Base-by-base conservation (phyloP, 2,329 filamentous ascomycete species). In the Penicillium sp. region DNA sequence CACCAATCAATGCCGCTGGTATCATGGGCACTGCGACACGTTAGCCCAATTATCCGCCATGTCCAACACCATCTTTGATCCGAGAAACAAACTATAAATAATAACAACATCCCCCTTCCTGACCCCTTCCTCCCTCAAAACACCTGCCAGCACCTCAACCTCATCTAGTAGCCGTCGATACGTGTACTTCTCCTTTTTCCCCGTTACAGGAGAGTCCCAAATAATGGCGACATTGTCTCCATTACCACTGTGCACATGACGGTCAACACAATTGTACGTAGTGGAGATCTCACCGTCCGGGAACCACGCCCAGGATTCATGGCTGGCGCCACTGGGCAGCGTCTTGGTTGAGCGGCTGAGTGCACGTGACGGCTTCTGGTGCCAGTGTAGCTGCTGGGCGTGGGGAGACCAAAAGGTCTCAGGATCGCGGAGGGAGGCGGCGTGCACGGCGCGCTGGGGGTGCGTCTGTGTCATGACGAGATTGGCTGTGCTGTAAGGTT, bases 221-320 rank as follows among this genome's bases (percentile, higher is more conserved):
- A 91, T 87, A 61, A 98, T 90, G 23, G 93, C 94, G 0, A 89
- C 83, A 54, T 85, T 80, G 50, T 90, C 84, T 15, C 93, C 93
- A 67, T 89, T 83, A n/a, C 93, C 92, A 6, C 86, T 87, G 41
- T 86, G 80, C n/a, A 97, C 92, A 78, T 97, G 93, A 15, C 93
- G 85, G 77, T 97, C 93, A 15, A 97, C 82, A 74, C 92, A 96
- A 75, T 97, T 98, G 82, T 92, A 96, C 68, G 91, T 92, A 0
- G 92, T 97, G 45, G 91, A 95, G 69, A 98, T 91, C 79, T 95
- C 88, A 65, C 93, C 94, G 65, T 88, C 91, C 0, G 91, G 87
- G 69, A 96, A 97, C 94, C 94, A 98, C 65, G 88, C 86, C 93
- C 93, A 97, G 72, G 90, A 88, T 47, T 87, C 84, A 73, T 96